phyloP scores from a whole-genome alignment of 2,329 filamentous ascomycete species.

The Botryotinia calthae region DNA sequence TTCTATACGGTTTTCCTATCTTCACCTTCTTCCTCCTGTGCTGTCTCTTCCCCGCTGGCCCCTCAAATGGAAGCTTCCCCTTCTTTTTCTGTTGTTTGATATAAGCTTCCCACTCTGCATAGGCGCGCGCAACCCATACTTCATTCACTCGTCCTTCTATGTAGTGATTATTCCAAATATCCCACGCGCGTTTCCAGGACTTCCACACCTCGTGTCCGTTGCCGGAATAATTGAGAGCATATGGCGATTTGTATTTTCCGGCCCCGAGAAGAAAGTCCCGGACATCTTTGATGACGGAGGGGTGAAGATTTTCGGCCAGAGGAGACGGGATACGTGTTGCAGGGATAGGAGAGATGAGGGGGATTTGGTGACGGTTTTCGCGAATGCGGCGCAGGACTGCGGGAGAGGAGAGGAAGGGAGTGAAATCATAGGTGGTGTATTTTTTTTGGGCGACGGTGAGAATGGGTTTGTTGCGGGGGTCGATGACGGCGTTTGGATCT shows the following conservation, averaged over 20 bases:
- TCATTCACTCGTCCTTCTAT: slow-evolving; percentile 33
- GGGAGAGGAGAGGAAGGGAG: slow-evolving; percentile 25
- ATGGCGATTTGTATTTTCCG: neutral
- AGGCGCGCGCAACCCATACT: slow-evolving; percentile 26
- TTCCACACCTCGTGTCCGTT: slow-evolving; percentile 32
- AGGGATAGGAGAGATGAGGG: slow-evolving; percentile 29
- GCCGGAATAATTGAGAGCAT: neutral
- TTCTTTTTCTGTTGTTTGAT: slow-evolving; percentile 20
- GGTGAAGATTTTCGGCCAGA: slow-evolving; percentile 27
- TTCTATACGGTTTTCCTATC: neutral
- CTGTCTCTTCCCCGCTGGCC: neutral
- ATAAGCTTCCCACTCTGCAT: slow-evolving; percentile 21
- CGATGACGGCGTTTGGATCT: neutral
- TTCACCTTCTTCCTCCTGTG: neutral
- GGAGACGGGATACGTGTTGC: slow-evolving; percentile 27
- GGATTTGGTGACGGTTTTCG: slow-evolving; percentile 1
- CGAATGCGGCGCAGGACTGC: slow-evolving; percentile 19
- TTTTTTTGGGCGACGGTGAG: slow-evolving; percentile 7
- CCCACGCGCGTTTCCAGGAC: slow-evolving; percentile 37
- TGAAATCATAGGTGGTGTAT: slow-evolving; percentile 24
- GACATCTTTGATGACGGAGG: slow-evolving; percentile 23
- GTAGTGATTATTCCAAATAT: slow-evolving; percentile 37
- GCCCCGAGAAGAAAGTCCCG: slow-evolving; percentile 5
- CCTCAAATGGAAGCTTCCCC: neutral
- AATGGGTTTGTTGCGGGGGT: neutral